phyloP scores from a whole-genome alignment of 164 flowering plant species.

The Sedum album region DNA sequence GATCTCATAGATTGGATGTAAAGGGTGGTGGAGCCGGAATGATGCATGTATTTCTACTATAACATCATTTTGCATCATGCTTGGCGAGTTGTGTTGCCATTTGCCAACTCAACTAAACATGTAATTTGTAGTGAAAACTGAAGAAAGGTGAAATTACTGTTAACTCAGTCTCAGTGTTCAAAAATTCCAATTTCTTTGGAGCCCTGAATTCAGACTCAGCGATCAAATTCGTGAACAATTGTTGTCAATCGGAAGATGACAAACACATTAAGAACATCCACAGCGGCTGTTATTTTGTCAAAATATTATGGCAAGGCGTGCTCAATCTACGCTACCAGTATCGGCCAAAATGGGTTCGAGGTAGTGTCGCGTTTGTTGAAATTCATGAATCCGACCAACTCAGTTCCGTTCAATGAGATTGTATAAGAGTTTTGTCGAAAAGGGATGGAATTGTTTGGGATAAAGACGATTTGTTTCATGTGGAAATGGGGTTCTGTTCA shows the following conservation, averaged over 20 bases:
- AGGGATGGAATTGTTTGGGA: neutral
- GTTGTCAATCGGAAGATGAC: neutral
- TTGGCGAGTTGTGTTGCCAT: too few relatives aligned
- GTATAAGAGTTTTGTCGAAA: neutral
- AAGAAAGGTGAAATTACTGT: too few relatives aligned
- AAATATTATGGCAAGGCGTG: neutral
- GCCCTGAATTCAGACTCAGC: neutral
- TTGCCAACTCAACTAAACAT: too few relatives aligned
- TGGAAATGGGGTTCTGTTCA: too few relatives aligned
- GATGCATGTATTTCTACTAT: neutral
- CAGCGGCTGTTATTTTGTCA: neutral
- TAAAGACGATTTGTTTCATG: neutral
- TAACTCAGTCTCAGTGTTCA: too few relatives aligned
- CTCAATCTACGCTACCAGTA: too few relatives aligned
- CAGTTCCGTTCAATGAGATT: conserved; percentile 1
- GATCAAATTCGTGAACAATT: conserved; percentile 9
- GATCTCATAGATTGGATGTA: neutral
- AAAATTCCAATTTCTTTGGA: too few relatives aligned
- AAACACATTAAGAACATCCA: neutral
- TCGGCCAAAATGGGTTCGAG: neutral
- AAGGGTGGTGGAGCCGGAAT: neutral
- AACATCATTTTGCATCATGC: neutral
- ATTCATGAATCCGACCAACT: conserved; percentile 1
- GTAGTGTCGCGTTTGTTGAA: neutral
- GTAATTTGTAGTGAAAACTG: too few relatives aligned